Evolutionary conservation across 2,329 filamentous ascomycete species (phyloP).

Genomic region (Talaromyces sp.): DNA sequence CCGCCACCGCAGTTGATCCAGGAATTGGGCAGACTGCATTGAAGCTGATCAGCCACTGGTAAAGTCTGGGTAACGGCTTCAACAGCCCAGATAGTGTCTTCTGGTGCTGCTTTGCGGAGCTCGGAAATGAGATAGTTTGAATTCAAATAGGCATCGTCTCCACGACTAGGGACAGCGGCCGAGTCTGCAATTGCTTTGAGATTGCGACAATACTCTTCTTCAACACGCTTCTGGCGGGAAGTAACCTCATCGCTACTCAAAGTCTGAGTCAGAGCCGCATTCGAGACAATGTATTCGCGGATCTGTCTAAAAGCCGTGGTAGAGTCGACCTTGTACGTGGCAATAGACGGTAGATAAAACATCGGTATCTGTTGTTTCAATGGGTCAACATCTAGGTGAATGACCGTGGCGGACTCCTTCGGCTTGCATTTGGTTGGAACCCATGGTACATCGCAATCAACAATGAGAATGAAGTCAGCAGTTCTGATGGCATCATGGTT

Average conservation of each 20-base stretch:
- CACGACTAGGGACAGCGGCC: constrained; percentile 46
- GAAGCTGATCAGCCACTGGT: constrained; percentile 65
- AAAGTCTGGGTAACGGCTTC: constrained; percentile 70
- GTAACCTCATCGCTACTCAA: constrained; percentile 36
- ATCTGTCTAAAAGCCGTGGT: constrained; percentile 64
- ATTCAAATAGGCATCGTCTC: constrained; percentile 57
- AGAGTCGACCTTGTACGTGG: constrained; percentile 62
- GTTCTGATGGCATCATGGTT: constrained; percentile 65
- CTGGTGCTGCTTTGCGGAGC: constrained; percentile 52
- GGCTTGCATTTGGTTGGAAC: constrained; percentile 70
- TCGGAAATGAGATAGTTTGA: constrained; percentile 52
- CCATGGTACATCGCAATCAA: constrained; percentile 92
- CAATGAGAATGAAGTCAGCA: constrained; percentile 76
- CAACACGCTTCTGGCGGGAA: constrained; percentile 50
- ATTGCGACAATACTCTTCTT: constrained; percentile 52
- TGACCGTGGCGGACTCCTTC: constrained; percentile 50
- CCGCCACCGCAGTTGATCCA: constrained; percentile 80
- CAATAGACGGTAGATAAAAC: constrained; percentile 62
- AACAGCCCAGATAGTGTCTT: constrained; percentile 67
- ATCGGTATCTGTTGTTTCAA: constrained; percentile 69
- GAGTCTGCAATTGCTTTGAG: constrained; percentile 55
- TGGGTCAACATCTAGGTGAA: constrained; percentile 62
- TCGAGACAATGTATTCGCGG: constrained; percentile 51
- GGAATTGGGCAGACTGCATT: constrained; percentile 60
- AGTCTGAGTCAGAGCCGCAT: constrained; percentile 38